phyloP scores from a whole-genome alignment of 371 early-diverging fungal genomes.

The Mortierella sp. region DNA sequence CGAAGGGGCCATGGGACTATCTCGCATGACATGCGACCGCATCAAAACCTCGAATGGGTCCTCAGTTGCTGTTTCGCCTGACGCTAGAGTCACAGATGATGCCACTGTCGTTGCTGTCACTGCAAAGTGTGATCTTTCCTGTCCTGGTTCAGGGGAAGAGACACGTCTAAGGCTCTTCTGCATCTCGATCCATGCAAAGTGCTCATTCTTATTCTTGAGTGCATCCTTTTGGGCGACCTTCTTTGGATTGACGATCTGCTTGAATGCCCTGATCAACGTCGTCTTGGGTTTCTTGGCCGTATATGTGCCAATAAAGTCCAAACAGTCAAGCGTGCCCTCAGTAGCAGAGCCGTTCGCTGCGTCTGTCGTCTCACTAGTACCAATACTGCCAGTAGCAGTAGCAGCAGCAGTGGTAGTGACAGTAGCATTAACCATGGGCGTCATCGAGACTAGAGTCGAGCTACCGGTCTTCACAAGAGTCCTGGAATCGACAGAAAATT shows the following conservation, averaged over 20 bases:
- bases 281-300: slow-evolving; percentile 46
- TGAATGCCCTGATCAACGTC: slow-evolving; percentile 37
- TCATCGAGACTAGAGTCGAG: background rate
- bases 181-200: slow-evolving; percentile 55
- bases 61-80: background rate
- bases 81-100: background rate
- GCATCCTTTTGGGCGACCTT: slow-evolving; percentile 53
- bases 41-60: slow-evolving; percentile 36
- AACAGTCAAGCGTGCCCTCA: slow-evolving; percentile 2
- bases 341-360: too few species aligned
- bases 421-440: background rate
- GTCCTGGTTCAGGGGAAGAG: slow-evolving; percentile 32
- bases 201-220: slow-evolving; percentile 36
- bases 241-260: slow-evolving; percentile 48
- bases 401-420: background rate
- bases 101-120: background rate
- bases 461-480: background rate
- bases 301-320: slow-evolving; percentile 17
- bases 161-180: slow-evolving; percentile 44
- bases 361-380: background rate
- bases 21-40: slow-evolving; percentile 34
- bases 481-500: slow-evolving; percentile 26
- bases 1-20: background rate
- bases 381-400: background rate
- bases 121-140: slow-evolving; percentile 15